Evolutionary conservation across 768 basidiomycete genomes (phyloP).

Genomic region (Pleurotus sapidus): DNA sequence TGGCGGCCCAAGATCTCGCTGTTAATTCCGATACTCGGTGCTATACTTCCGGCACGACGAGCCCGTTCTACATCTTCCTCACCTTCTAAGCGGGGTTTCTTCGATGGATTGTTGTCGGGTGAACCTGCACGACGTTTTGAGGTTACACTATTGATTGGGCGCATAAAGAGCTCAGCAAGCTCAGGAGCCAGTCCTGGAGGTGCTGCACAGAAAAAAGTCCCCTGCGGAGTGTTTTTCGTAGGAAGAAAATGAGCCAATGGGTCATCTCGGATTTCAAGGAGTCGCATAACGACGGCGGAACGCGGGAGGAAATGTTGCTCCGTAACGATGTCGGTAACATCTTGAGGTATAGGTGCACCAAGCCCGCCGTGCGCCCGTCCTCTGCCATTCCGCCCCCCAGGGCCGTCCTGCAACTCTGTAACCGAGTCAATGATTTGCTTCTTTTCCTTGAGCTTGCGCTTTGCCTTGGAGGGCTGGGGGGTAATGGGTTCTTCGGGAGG

Average conservation of each 20-base stretch:
- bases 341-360: slow-evolving; percentile 50
- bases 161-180: slow-evolving; percentile 80
- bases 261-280: slow-evolving; percentile 83
- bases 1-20: slow-evolving; percentile 53
- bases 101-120: slow-evolving; percentile 58
- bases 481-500: slow-evolving; percentile 56
- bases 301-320: slow-evolving; percentile 85
- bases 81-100: slow-evolving; percentile 52
- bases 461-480: slow-evolving; percentile 36
- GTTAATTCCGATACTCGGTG: slow-evolving; percentile 56
- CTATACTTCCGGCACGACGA: slow-evolving; percentile 64
- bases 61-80: slow-evolving; percentile 57
- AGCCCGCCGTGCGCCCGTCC: slow-evolving; percentile 46
- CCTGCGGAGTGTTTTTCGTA: slow-evolving; percentile 67
- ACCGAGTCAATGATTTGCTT: slow-evolving; percentile 91
- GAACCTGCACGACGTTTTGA: slow-evolving; percentile 60
- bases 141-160: slow-evolving; percentile 52
- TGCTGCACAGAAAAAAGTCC: slow-evolving; percentile 77
- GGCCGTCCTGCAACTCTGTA: slow-evolving; percentile 75
- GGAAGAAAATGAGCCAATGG: slow-evolving; percentile 86
- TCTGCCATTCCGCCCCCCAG: slow-evolving; percentile 50
- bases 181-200: slow-evolving; percentile 84
- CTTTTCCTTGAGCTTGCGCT: slow-evolving; percentile 65
- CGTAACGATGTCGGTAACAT: slow-evolving; percentile 69
- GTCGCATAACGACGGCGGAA: slow-evolving; percentile 80